phyloP scores from a whole-genome alignment of 345 rosid genomes.

The Toxicodendron radicans region DNA sequence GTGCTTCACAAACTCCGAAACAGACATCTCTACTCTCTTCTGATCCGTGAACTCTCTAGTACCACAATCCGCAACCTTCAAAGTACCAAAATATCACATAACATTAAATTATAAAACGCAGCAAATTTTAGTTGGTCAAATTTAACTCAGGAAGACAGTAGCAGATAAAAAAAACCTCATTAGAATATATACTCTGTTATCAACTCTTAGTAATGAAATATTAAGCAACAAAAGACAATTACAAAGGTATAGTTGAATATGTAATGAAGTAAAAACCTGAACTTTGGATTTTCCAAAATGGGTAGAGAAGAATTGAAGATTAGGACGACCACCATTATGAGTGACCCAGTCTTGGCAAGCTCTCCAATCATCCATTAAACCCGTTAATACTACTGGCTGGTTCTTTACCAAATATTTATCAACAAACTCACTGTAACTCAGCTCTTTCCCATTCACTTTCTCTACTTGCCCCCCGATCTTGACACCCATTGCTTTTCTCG shows the following conservation, averaged over 20 bases:
- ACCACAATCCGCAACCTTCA: slow-evolving; percentile 84
- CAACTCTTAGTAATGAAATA: background rate
- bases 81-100: background rate
- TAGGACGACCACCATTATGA: slow-evolving; percentile 53
- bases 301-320: slow-evolving; percentile 60
- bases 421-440: slow-evolving; percentile 62
- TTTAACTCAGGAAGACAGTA: background rate
- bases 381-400: slow-evolving; percentile 69
- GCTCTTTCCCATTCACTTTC: slow-evolving; percentile 62
- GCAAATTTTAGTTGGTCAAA: background rate
- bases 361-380: slow-evolving; percentile 79
- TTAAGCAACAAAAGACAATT: background rate
- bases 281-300: slow-evolving; percentile 74
- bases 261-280: slow-evolving; percentile 49
- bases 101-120: background rate
- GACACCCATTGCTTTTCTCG: slow-evolving; percentile 34
- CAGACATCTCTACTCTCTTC: slow-evolving; percentile 81
- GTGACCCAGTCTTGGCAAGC: slow-evolving; percentile 81
- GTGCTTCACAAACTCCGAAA: slow-evolving; percentile 54
- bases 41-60: slow-evolving; percentile 80
- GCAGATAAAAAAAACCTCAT: too few relatives aligned
- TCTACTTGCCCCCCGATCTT: slow-evolving; percentile 62
- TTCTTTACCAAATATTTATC: slow-evolving; percentile 64
- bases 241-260: background rate
- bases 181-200: background rate